These are phyloP conservation scores for Erigeron canadensis DNA, from an alignment of 129 eudicot genomes.

Conservation along the genomic window DNA sequence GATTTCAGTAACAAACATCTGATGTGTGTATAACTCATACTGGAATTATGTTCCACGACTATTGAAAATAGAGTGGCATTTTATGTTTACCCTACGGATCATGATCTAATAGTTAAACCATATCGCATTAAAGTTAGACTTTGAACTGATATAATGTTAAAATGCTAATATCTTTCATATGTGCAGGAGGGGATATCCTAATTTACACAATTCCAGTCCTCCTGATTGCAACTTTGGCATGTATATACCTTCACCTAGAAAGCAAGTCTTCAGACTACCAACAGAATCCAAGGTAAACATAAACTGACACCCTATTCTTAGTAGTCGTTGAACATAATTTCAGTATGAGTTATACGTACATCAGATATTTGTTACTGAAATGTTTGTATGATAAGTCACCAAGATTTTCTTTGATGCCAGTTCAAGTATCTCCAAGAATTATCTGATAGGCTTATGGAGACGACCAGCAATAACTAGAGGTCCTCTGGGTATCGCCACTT, in stretches of 20 bases:
- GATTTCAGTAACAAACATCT: not conserved
- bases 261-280: constrained; percentile 26
- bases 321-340: not conserved
- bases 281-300: constrained; percentile 31
- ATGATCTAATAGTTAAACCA: no score
- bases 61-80: not conserved
- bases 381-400: not conserved
- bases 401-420: constrained; percentile 1
- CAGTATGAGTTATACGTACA: not conserved
- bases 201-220: constrained; percentile 50
- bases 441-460: constrained; percentile 27
- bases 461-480: constrained; percentile 47
- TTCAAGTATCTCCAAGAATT: constrained; percentile 21
- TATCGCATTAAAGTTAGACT: not conserved
- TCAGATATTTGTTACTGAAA: not conserved
- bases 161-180: constrained; percentile 5
- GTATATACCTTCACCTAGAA: constrained; percentile 56
- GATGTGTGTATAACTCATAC: not conserved
- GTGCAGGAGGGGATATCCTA: constrained; percentile 56
- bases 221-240: constrained; percentile 48
- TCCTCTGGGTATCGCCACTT: constrained; percentile 49
- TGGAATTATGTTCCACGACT: not conserved
- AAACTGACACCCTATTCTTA: not conserved
- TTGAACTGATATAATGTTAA: not conserved
- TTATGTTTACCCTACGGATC: constrained; percentile 28